Conservation (phyloP, 176 grass and related monocot genomes). For the sorghum (Sorghum bicolor) region Sorghum_bicolor_NCBIv3 NC_012876.2:6649001-6649500, state of each 20-base stretch:
- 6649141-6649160: no score
- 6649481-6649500: constrained; percentile 37
- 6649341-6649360: not conserved
- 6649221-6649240: no score
- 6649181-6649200: no score
- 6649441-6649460: not conserved
- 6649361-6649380: not conserved
- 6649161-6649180: no score
- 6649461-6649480: constrained; percentile 19
- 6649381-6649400: not conserved
- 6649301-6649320: not conserved
- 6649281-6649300: not conserved
- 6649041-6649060: not conserved
- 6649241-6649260: no score
- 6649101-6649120: no score
- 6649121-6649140: no score
- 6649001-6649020: not conserved
- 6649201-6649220: no score
- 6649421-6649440: not conserved
- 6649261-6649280: not conserved
- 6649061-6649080: not conserved
- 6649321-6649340: not conserved
- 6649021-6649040: not conserved
- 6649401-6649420: not conserved
- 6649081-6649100: not conserved